Conservation (phyloP, 2,329 filamentous ascomycete genomes). For the Fusarium tuaranense region DNA sequence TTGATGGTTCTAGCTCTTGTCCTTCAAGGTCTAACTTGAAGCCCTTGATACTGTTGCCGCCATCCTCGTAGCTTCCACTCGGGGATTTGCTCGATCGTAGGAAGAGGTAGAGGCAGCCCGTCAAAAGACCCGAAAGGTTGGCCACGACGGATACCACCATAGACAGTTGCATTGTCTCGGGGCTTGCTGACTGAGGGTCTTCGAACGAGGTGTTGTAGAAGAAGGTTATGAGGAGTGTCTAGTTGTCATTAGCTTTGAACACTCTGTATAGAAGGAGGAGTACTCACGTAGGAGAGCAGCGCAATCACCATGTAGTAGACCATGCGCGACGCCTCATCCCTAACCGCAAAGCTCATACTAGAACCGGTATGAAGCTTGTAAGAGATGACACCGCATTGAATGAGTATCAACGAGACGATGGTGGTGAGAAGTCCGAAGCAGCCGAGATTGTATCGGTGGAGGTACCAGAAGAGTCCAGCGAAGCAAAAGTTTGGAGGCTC, state of each 20-base stretch:
- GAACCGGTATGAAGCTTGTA: slow-evolving; percentile 66
- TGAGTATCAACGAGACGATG: slow-evolving; percentile 62
- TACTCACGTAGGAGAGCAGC: slow-evolving; percentile 67
- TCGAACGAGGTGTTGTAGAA: slow-evolving; percentile 68
- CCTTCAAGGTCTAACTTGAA: slow-evolving; percentile 33
- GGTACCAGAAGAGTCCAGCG: slow-evolving; percentile 75
- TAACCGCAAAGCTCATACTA: slow-evolving; percentile 68
- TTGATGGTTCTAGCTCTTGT: slow-evolving; percentile 26
- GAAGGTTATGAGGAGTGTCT: slow-evolving; percentile 72
- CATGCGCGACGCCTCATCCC: slow-evolving; percentile 75
- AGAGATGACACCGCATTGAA: slow-evolving; percentile 66
- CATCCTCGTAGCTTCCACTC: slow-evolving; percentile 60
- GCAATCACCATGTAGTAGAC: slow-evolving; percentile 73
- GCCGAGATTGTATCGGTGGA: slow-evolving; percentile 69
- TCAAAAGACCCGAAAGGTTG: slow-evolving; percentile 74
- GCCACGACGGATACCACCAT: slow-evolving; percentile 75
- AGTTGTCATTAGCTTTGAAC: slow-evolving; percentile 47
- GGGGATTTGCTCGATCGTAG: slow-evolving; percentile 72
- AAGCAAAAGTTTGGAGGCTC: slow-evolving; percentile 72
- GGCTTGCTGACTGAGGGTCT: slow-evolving; percentile 49
- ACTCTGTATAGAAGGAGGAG: background rate
- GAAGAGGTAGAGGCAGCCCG: slow-evolving; percentile 74
- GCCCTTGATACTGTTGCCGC: slow-evolving; percentile 14
- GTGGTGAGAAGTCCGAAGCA: slow-evolving; percentile 66
- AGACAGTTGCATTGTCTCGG: slow-evolving; percentile 61